Evolutionary conservation across 768 basidiomycete genomes (phyloP).

Genomic region (Boletus huronensis): DNA sequence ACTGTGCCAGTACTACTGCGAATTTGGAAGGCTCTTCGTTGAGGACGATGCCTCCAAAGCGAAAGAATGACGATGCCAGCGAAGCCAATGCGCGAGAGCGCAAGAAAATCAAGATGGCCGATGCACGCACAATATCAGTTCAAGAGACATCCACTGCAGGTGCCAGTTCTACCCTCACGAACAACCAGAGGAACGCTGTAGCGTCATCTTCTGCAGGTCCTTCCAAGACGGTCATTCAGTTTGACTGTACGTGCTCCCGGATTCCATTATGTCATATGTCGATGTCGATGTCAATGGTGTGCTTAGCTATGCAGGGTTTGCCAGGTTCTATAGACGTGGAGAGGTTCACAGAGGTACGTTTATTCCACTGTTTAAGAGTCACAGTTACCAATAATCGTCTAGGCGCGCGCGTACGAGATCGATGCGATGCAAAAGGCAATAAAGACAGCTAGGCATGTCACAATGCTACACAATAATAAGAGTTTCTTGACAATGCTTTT

Average conservation of each 20-base stretch:
- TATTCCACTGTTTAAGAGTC: not conserved
- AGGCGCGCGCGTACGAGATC: slow-evolving; percentile 90
- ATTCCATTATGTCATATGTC: not conserved
- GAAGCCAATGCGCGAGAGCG: slow-evolving; percentile 45
- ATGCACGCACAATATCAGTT: slow-evolving; percentile 65
- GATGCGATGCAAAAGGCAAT: slow-evolving; percentile 86
- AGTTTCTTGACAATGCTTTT: not conserved
- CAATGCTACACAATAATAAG: fast-evolving
- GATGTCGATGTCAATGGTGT: not conserved
- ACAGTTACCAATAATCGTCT: slow-evolving; percentile 1
- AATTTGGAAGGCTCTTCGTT: too few relatives aligned
- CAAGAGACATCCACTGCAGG: slow-evolving; percentile 35
- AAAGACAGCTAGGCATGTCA: slow-evolving; percentile 62
- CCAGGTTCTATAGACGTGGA: slow-evolving; percentile 83
- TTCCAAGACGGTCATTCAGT: slow-evolving; percentile 36
- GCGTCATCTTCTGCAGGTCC: slow-evolving; percentile 32
- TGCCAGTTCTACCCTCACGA: slow-evolving; percentile 3
- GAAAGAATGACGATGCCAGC: slow-evolving; percentile 31
- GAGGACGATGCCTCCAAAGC: slow-evolving; percentile 41
- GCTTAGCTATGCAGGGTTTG: slow-evolving; percentile 53
- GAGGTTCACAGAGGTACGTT: slow-evolving; percentile 74
- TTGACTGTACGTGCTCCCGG: slow-evolving; percentile 38
- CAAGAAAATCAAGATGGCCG: slow-evolving; percentile 65
- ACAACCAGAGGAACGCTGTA: slow-evolving; percentile 26
- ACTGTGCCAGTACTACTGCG: not conserved